phyloP scores from a whole-genome alignment of 2,329 filamentous ascomycete species.

The Fusarium xyrophilum region DNA sequence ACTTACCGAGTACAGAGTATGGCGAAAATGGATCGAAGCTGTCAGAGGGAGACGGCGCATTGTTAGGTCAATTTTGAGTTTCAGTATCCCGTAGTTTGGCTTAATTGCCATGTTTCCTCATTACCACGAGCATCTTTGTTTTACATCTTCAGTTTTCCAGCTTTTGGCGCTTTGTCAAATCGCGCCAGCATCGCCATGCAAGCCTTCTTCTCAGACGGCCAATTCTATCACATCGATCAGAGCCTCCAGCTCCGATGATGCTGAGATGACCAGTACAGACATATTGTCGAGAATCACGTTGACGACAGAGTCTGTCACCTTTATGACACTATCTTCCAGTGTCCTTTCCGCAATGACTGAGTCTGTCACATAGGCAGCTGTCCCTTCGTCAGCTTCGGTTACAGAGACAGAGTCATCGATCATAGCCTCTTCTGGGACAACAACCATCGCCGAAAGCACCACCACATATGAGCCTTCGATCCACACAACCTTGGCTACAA shows the following conservation, averaged over 20 bases:
- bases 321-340: no score
- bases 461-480: rapidly evolving
- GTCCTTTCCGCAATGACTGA: rapidly evolving
- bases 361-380: neutral
- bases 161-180: constrained; percentile 4
- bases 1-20: no score
- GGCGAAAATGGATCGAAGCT: neutral
- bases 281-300: neutral
- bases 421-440: neutral
- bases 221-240: neutral
- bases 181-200: neutral
- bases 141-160: neutral
- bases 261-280: neutral
- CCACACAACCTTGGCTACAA: neutral
- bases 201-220: neutral
- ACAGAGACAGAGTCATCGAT: neutral
- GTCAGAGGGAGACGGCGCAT: neutral
- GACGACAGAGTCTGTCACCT: neutral
- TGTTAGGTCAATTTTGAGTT: neutral
- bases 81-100: neutral
- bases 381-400: neutral
- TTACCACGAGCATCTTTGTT: neutral
- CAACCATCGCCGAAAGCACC: neutral
- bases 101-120: neutral
- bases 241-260: rapidly evolving